These are phyloP conservation scores for Dactylonectria estremocensis DNA, from an alignment of 2,329 filamentous ascomycete species.

Conservation along the genomic window DNA sequence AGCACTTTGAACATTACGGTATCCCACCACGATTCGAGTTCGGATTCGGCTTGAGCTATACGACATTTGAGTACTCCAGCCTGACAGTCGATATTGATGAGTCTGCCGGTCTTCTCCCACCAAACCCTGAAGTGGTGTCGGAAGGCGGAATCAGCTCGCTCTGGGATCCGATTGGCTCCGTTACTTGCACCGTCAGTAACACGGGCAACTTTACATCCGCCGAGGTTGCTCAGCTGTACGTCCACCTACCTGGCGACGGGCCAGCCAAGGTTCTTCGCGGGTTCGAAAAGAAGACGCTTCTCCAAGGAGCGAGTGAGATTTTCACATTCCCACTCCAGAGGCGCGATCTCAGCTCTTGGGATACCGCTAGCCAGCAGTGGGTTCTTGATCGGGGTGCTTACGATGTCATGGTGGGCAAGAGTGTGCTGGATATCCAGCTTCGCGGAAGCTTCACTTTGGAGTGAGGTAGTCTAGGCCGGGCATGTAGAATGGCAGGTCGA, in stretches of 20 bases:
- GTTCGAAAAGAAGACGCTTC: slow-evolving; percentile 65
- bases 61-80: slow-evolving; percentile 64
- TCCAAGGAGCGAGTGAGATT: too few relatives aligned
- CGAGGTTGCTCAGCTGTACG: slow-evolving; percentile 71
- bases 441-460: too few relatives aligned
- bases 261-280: slow-evolving; percentile 75
- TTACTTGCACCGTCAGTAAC: slow-evolving; percentile 75
- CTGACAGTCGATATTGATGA: slow-evolving; percentile 61
- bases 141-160: slow-evolving; percentile 53
- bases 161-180: slow-evolving; percentile 73
- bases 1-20: slow-evolving; percentile 64
- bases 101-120: slow-evolving; percentile 57
- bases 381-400: too few relatives aligned
- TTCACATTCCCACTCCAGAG: too few relatives aligned
- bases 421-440: too few relatives aligned
- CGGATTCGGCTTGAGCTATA: slow-evolving; percentile 71
- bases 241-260: slow-evolving; percentile 70
- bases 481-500: too few relatives aligned
- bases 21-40: slow-evolving; percentile 68
- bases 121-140: too few relatives aligned
- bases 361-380: too few relatives aligned
- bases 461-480: too few relatives aligned
- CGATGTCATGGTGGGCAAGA: too few relatives aligned
- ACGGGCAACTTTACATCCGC: slow-evolving; percentile 67
- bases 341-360: too few relatives aligned